Base-by-base conservation (phyloP, 164 flowering plant genomes). In the Akebia trifoliata region DNA sequence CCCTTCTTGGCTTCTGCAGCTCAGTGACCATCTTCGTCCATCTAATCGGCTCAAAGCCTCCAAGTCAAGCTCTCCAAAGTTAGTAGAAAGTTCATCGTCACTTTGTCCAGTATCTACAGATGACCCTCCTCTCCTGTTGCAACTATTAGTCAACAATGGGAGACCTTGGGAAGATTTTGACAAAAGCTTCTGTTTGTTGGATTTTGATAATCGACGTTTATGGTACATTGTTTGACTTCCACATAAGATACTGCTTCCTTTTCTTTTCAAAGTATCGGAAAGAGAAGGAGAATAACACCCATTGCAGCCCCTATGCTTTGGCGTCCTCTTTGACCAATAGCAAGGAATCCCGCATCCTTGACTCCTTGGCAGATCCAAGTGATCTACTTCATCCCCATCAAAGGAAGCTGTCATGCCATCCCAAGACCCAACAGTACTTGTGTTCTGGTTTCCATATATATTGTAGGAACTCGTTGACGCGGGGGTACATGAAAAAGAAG, bases 311-410 rank as follows among this genome's bases (percentile, higher is more conserved):
- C 80, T 81, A 54, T 75, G 77, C 60, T 78, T 87, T 4, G 87
- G 76, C 0, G 84, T 77, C 56, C 80, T 84, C 65, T 70, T 93
- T 0, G 99, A 76, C 97, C 97, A 83, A 63, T 85, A 86, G 64
- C 93, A 84, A 63, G 97, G 84, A 71, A 93, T 85, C 21, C 98
- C 98, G 68, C 98, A 89, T 34, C 95, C 97, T 60, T 79, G 86
- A 14, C 84, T 70, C 25, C 84, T 81, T 0, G 84, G 80, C 31
- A 84, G 70, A 60, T 85, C 95, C 61, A 94, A 74, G 6, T 65
- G 76, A 59, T 90, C 93, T 62, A 77, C 81, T 54, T 83, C 87
- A 59, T 81, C 91, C 39, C 68, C 85, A 55, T 81, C 89, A 11
- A 78, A 48, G 2, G 99, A 90, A 47, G 79, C 74, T 12, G 87